These are phyloP conservation scores for Ustilago lituana DNA, from an alignment of 1,284 basidiomycete species.

Conservation along the genomic window DNA sequence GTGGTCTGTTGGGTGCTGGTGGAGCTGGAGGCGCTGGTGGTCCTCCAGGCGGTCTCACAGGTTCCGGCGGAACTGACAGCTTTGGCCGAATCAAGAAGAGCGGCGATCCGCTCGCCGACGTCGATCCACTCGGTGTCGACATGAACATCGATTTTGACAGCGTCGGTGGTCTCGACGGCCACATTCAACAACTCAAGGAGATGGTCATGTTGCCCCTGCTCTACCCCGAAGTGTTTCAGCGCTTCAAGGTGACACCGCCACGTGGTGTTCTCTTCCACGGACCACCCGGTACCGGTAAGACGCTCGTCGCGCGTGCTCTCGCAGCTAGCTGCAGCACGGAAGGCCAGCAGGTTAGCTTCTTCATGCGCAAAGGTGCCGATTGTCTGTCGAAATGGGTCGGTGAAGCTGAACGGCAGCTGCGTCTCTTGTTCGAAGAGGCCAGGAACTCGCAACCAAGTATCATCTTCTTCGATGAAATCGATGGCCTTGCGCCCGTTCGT, in stretches of 20 bases:
- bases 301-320: constrained; percentile 79
- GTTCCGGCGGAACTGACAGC: constrained; percentile 47
- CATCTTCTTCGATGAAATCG: constrained; percentile 98
- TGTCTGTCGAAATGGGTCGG: constrained; percentile 99
- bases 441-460: constrained; percentile 90
- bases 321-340: constrained; percentile 91
- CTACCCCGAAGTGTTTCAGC: constrained; percentile 97
- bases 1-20: constrained; percentile 52
- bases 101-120: constrained; percentile 82
- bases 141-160: constrained; percentile 94
- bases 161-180: constrained; percentile 95
- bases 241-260: constrained; percentile 92
- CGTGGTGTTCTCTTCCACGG: constrained; percentile 90
- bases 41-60: constrained; percentile 41
- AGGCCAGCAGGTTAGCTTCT: constrained; percentile 93
- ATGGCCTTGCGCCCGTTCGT: constrained; percentile 95
- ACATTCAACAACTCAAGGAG: constrained; percentile 96
- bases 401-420: constrained; percentile 94
- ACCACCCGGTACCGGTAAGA: constrained; percentile 67
- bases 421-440: constrained; percentile 96
- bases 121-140: constrained; percentile 93
- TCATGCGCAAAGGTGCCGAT: constrained; percentile 99
- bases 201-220: constrained; percentile 96
- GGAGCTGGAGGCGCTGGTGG: constrained; percentile 40
- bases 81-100: constrained; percentile 61